These are phyloP conservation scores for Metschnikowia reukaufii DNA, from an alignment of 805 yeast genomes.

Conservation along the genomic window DNA sequence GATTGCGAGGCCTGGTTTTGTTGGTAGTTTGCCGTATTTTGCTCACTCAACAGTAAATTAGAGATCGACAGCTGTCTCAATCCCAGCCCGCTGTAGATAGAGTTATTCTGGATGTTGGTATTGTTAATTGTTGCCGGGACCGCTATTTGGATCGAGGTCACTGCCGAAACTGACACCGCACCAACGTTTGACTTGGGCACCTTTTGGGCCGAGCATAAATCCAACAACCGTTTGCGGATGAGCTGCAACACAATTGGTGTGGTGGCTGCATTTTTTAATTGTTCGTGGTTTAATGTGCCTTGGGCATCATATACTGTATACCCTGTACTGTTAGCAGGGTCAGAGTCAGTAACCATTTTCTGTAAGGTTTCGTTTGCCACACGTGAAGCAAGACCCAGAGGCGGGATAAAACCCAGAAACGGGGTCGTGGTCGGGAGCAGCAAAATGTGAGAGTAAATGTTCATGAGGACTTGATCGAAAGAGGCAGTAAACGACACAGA, in stretches of 20 bases:
- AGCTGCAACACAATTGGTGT: conserved; percentile 43
- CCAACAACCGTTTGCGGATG: conserved; percentile 41
- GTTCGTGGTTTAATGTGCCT: conserved; percentile 32
- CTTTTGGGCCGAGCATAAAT: conserved; percentile 33
- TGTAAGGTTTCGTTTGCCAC: conserved; percentile 44
- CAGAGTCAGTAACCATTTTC: conserved; percentile 22
- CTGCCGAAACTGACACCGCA: conserved; percentile 6
- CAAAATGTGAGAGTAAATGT: conserved; percentile 34
- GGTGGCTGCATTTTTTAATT: conserved; percentile 29
- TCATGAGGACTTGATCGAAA: conserved; percentile 39
- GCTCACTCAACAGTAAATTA: conserved; percentile 40
- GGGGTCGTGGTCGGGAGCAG: conserved; percentile 48
- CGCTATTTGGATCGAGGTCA: conserved; percentile 16
- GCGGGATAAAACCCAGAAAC: conserved; percentile 42
- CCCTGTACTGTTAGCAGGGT: conserved; percentile 19
- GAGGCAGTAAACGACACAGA: conserved; percentile 34
- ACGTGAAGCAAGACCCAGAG: conserved; percentile 44
- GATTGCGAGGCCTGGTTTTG: conserved; percentile 16
- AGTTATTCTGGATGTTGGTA: conserved; percentile 2
- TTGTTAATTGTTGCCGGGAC: conserved; percentile 8
- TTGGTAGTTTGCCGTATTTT: conserved; percentile 35
- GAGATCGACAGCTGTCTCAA: conserved; percentile 41
- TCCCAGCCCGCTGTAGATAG: conserved; percentile 21
- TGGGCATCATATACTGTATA: conserved; percentile 31
- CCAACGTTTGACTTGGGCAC: conserved; percentile 10